Percentiles rank a stretch among this genome's conserved stretches.
phyloP scores from a whole-genome alignment of 2,329 filamentous ascomycete genomes.

The Alternaria incomplexa region DNA sequence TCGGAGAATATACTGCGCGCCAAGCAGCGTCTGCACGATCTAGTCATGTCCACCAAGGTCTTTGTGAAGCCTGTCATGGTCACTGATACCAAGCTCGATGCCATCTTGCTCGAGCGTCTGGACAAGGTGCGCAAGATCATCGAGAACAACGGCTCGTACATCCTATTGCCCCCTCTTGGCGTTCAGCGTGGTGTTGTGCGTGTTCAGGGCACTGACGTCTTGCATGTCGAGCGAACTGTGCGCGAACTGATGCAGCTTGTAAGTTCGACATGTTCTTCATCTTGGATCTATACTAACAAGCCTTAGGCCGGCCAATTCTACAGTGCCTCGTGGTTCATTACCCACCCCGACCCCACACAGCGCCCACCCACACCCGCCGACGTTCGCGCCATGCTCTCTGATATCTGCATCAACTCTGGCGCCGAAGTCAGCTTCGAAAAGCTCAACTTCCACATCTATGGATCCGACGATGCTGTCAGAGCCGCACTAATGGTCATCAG shows the following conservation, averaged over 20 bases:
- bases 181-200: slow-evolving; percentile 84
- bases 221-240: slow-evolving; percentile 93
- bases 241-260: slow-evolving; percentile 94
- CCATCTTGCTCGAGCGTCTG: slow-evolving; percentile 84
- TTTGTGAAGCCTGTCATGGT: slow-evolving; percentile 89
- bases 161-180: slow-evolving; percentile 87
- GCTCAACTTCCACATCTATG: slow-evolving; percentile 89
- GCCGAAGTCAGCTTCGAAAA: slow-evolving; percentile 96
- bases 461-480: slow-evolving; percentile 95
- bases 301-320: slow-evolving; percentile 91
- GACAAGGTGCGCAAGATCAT: slow-evolving; percentile 99
- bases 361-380: slow-evolving; percentile 70
- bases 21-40: slow-evolving; percentile 88
- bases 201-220: slow-evolving; percentile 89
- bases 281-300: slow-evolving; percentile 23
- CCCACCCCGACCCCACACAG: slow-evolving; percentile 72
- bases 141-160: slow-evolving; percentile 93
- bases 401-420: slow-evolving; percentile 95
- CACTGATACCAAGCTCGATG: slow-evolving; percentile 91
- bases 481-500: slow-evolving; percentile 93
- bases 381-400: slow-evolving; percentile 86
- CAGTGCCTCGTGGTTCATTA: slow-evolving; percentile 93
- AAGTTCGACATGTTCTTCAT: slow-evolving; percentile 46
- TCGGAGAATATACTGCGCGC: slow-evolving; percentile 84
- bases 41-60: slow-evolving; percentile 77